phyloP scores from a whole-genome alignment of 768 basidiomycete genomes.

The Boletales sp. region DNA sequence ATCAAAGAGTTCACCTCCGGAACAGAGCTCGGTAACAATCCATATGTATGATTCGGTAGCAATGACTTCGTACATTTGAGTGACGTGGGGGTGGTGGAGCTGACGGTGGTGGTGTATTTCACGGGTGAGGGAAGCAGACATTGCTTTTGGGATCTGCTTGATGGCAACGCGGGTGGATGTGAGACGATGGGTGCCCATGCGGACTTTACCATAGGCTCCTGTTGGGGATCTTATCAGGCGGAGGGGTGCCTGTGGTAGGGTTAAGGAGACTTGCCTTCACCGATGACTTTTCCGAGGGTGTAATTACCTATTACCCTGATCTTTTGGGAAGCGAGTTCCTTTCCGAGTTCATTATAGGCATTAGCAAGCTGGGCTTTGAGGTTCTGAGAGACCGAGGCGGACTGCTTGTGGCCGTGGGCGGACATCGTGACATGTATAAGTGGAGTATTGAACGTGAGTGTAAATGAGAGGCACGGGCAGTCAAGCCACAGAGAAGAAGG shows the following conservation, averaged over 20 bases:
- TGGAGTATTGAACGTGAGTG: conserved; percentile 9
- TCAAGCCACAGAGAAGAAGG: conserved; percentile 24
- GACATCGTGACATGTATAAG: conserved; percentile 41
- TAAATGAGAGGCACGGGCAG: conserved; percentile 37
- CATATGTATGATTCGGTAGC: conserved; percentile 95
- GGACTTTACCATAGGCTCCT: conserved; percentile 96
- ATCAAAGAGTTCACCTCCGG: conserved; percentile 96
- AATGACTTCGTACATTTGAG: conserved; percentile 96
- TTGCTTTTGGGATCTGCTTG: conserved; percentile 95
- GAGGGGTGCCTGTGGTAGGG: conserved; percentile 8
- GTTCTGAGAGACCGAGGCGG: conserved; percentile 64
- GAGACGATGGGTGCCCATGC: conserved; percentile 90
- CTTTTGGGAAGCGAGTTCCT: conserved; percentile 88
- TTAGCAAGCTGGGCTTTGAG: conserved; percentile 86
- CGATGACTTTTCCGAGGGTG: conserved; percentile 89
- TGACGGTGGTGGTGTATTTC: conserved; percentile 99
- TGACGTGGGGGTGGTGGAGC: conserved; percentile 92
- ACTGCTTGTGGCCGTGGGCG: conserved; percentile 55
- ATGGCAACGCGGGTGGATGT: conserved; percentile 91
- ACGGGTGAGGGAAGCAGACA: conserved; percentile 87
- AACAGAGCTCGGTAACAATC: conserved; percentile 97
- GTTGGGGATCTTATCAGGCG: conserved; percentile 21
- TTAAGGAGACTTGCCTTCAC: conserved; percentile 67
- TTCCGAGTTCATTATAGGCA: conserved; percentile 96
- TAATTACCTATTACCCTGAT: conserved; percentile 93